phyloP scores from a whole-genome alignment of 176 grass and related monocot genomes.

The Hordeum vulgare region DNA sequence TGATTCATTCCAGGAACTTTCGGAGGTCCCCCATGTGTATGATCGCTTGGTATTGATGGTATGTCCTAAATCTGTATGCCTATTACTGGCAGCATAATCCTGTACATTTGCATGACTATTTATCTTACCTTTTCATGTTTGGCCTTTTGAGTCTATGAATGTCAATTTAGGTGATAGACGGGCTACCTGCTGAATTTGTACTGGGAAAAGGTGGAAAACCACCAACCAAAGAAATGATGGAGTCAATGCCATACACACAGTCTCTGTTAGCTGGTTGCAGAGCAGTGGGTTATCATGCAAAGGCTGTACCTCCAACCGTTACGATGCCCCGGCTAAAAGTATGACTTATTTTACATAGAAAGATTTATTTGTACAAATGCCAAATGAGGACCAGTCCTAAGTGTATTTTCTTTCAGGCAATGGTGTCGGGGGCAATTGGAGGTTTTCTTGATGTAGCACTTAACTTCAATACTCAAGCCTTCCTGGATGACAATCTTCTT shows the following conservation, averaged over 20 bases:
- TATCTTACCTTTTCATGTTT: slow-evolving; percentile 1
- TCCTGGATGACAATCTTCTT: slow-evolving; percentile 94
- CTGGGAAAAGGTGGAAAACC: slow-evolving; percentile 59
- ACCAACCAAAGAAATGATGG: slow-evolving; percentile 54
- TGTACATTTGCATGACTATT: neutral
- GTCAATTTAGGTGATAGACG: slow-evolving; percentile 90
- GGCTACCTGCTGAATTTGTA: slow-evolving; percentile 87
- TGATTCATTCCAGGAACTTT: slow-evolving; percentile 48
- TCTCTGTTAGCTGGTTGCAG: slow-evolving; percentile 59
- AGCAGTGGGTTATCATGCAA: slow-evolving; percentile 79
- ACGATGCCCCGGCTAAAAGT: slow-evolving; percentile 96
- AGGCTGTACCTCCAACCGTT: slow-evolving; percentile 94
- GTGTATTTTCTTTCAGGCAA: slow-evolving; percentile 46
- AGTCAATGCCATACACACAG: slow-evolving; percentile 85
- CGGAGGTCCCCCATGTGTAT: slow-evolving; percentile 54
- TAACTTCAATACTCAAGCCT: slow-evolving; percentile 93
- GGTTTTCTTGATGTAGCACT: slow-evolving; percentile 96
- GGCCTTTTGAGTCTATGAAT: slow-evolving; percentile 34
- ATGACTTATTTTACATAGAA: neutral
- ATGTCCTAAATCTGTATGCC: slow-evolving; percentile 20
- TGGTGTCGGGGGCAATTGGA: slow-evolving; percentile 92
- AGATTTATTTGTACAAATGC: neutral
- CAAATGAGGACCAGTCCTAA: neutral
- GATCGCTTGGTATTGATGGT: slow-evolving; percentile 91
- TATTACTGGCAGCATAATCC: slow-evolving; percentile 6